Conservation (phyloP, 352 stramenopile species). For the Phytopythium vexans region DNA sequence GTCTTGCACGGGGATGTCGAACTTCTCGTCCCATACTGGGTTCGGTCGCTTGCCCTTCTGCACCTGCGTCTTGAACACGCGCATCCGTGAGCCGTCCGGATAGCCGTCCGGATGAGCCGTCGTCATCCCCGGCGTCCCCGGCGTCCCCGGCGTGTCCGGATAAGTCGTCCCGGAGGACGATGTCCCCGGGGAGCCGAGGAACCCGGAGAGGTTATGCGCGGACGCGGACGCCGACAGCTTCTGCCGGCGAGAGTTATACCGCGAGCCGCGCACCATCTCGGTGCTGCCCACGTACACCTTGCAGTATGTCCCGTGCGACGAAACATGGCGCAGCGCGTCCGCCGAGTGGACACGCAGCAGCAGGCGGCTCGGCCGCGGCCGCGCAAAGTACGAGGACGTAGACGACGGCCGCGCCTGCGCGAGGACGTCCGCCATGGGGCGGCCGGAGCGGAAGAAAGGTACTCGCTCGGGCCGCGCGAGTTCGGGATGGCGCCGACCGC, state of each 20-base stretch:
- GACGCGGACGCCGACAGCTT: conserved; percentile 21
- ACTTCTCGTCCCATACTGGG: conserved; percentile 78
- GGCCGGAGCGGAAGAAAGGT: neutral
- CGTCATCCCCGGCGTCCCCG: conserved; percentile 6
- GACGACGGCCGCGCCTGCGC: conserved; percentile 29
- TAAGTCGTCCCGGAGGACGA: neutral
- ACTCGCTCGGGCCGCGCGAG: neutral
- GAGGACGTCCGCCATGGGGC: neutral
- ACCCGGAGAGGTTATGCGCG: conserved; percentile 16
- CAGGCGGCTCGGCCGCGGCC: conserved; percentile 25
- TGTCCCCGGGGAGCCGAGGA: neutral
- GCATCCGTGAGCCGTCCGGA: conserved; percentile 11
- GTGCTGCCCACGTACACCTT: conserved; percentile 59
- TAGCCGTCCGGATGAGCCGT: conserved; percentile 4
- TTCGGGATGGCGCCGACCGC: neutral
- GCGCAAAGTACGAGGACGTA: conserved; percentile 31
- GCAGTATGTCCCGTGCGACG: conserved; percentile 70
- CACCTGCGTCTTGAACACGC: conserved; percentile 63
- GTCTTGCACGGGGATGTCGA: conserved; percentile 59
- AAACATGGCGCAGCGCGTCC: conserved; percentile 57
- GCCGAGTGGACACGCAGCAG: conserved; percentile 65
- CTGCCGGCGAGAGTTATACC: conserved; percentile 25
- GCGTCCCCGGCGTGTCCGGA: conserved; percentile 5
- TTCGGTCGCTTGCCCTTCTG: conserved; percentile 48
- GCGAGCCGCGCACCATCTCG: conserved; percentile 42